A percentile compares a stretch with the other conserved stretches of the same genome.
phyloP scores from a whole-genome alignment of 2,329 filamentous ascomycete genomes.

The Colletotrichum sp. region DNA sequence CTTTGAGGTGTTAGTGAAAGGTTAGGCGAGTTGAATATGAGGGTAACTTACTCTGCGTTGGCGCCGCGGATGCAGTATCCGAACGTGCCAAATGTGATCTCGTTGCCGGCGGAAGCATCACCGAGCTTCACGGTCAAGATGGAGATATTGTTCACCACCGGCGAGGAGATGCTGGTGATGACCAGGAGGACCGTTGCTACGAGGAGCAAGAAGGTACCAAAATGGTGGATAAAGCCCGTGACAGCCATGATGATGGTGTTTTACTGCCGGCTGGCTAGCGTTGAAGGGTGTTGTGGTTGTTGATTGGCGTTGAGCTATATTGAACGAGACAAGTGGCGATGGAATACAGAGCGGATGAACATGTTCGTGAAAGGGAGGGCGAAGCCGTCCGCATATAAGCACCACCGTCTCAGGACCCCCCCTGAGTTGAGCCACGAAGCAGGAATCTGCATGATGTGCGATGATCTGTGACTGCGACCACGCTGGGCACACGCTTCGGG shows the following conservation, averaged over 20 bases:
- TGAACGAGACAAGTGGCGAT: neutral
- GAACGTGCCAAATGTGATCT: conserved; percentile 64
- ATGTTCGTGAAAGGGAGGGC: neutral
- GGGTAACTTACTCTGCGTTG: conserved; percentile 25
- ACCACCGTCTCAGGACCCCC: neutral
- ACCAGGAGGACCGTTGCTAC: conserved; percentile 60
- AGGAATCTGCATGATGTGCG: conserved; percentile 12
- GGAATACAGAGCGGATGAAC: neutral
- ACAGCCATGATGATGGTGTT: conserved; percentile 46
- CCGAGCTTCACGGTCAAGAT: conserved; percentile 58
- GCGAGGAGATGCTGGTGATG: conserved; percentile 63
- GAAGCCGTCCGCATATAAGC: conserved; percentile 18
- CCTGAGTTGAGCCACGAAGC: neutral
- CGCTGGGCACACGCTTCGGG: conserved; percentile 2
- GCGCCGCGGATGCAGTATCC: conserved; percentile 55
- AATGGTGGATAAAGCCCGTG: conserved; percentile 57
- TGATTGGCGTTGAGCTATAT: neutral
- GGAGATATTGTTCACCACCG: conserved; percentile 59
- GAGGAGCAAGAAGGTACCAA: conserved; percentile 64
- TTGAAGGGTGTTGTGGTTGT: neutral
- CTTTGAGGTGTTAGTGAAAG: conserved; percentile 15
- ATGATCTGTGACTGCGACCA: conserved; percentile 11
- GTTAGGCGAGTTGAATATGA: neutral
- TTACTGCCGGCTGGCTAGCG: neutral
- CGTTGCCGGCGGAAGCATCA: conserved; percentile 34